These are phyloP conservation scores for Cordyceps cateniannulata DNA, from an alignment of 2,329 filamentous ascomycete species.

Conservation along the genomic window DNA sequence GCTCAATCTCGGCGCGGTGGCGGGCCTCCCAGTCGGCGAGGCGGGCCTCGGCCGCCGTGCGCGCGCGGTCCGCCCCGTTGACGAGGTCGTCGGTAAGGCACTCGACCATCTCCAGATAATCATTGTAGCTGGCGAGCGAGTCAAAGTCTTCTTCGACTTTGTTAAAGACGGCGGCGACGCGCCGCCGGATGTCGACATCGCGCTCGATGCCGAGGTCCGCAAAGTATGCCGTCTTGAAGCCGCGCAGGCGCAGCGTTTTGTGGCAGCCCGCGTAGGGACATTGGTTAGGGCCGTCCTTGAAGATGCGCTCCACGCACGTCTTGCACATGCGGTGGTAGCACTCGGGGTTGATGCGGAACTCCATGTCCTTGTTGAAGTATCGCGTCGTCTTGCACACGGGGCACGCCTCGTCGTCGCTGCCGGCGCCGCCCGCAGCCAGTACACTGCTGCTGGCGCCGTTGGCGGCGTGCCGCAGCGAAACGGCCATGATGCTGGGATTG, in stretches of 20 bases:
- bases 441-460: neutral
- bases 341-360: slow-evolving; percentile 93
- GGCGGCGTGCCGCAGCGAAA: slow-evolving; percentile 11
- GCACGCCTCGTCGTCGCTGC: slow-evolving; percentile 63
- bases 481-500: neutral
- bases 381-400: slow-evolving; percentile 95
- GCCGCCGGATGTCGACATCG: slow-evolving; percentile 83
- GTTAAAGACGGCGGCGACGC: slow-evolving; percentile 79
- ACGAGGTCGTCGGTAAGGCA: slow-evolving; percentile 85
- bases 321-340: slow-evolving; percentile 99
- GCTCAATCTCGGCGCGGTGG: slow-evolving; percentile 63
- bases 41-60: slow-evolving; percentile 36
- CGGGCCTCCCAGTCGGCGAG: slow-evolving; percentile 60
- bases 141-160: slow-evolving; percentile 88
- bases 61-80: slow-evolving; percentile 60
- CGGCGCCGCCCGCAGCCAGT: slow-evolving; percentile 19
- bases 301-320: slow-evolving; percentile 90
- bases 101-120: slow-evolving; percentile 92
- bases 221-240: slow-evolving; percentile 85
- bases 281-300: slow-evolving; percentile 82
- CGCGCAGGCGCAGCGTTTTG: slow-evolving; percentile 75
- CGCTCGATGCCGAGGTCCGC: slow-evolving; percentile 81
- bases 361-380: slow-evolving; percentile 90
- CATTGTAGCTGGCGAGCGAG: slow-evolving; percentile 74
- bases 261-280: slow-evolving; percentile 88